phyloP scores from a whole-genome alignment of 176 grass and related monocot genomes.

The Aegilops umbellulata region DNA sequence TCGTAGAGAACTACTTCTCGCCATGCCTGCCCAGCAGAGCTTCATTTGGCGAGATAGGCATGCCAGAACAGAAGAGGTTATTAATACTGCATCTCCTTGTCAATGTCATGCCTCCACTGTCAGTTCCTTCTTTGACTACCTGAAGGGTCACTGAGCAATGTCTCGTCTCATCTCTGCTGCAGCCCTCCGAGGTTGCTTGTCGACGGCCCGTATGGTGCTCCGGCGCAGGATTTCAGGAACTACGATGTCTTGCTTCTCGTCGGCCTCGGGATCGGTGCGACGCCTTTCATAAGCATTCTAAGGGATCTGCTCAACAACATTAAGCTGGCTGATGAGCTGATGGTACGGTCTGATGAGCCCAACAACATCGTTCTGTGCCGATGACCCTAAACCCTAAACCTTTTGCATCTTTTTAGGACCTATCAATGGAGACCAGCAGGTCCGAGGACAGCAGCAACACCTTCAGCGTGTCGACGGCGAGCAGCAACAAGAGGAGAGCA shows the following conservation, averaged over 20 bases:
- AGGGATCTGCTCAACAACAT: conserved; percentile 87
- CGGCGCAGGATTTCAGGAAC: conserved; percentile 76
- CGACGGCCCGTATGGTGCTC: conserved; percentile 78
- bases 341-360: conserved; percentile 2
- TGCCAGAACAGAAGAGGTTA: conserved; percentile 63
- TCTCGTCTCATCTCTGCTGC: conserved; percentile 8
- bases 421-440: conserved; percentile 66
- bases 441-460: conserved; percentile 51
- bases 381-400: too few species aligned
- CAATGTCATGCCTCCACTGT: background rate
- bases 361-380: too few species aligned
- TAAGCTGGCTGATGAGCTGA: conserved; percentile 65
- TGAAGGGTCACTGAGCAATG: conserved; percentile 20
- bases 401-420: conserved; percentile 36
- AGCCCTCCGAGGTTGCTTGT: conserved; percentile 73
- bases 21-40: conserved; percentile 50
- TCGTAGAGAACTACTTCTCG: conserved; percentile 71
- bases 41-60: conserved; percentile 54
- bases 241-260: conserved; percentile 81
- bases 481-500: conserved; percentile 54
- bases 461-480: conserved; percentile 34
- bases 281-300: conserved; percentile 84
- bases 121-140: background rate
- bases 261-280: conserved; percentile 76
- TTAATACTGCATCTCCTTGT: background rate